Base-by-base conservation (phyloP, 192 early-diverging fungal species). In the Dissophora globulifera region DNA sequence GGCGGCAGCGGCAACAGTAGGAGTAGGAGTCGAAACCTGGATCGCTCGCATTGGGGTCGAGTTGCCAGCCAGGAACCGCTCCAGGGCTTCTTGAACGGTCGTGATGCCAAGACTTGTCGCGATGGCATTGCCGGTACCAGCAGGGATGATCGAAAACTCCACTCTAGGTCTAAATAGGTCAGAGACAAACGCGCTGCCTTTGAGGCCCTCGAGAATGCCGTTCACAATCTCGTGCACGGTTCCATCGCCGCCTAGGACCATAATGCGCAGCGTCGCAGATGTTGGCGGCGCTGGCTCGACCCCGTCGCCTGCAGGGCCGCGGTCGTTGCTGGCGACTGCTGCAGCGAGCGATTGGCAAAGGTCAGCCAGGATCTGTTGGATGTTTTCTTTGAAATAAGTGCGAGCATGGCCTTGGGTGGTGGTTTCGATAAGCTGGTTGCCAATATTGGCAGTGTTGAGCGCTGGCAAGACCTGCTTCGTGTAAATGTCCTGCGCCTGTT, bases 161-260 rank as follows among this genome's bases (percentile, higher is more conserved):
- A 83, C 22, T 22, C 32, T 65, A 13, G 53, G 43, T 10, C 41
- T 10, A 50, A 16, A 47, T 3, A 20, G 26, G 25, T 33, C 47
- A 1, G 43, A 5, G 3, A 31, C 2, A 29, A 31, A 31, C 0
- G 49, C 3, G 2, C 26, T 10, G 11, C 29, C 58, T 3, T 65
- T 19, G 12, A 78, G 50, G 9, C 60, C 67, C 35, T 66, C 61
- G 4, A 70, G 49, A 3, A 85, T 11, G 8, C 84, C 84, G 51
- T 85, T 85, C 31, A 85, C 58, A 0, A 83, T 57, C 45, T 85
- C 84, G 45, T 85, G 82, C 2, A 83, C 42, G 0, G 81, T 83
- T 7, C 84, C 84, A 60, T 85, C 84, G 0, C 84, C 84, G n/a
- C 84, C 84, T 1, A 85, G 33, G 26, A 75, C 61, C 42, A 85